Percentiles rank a stretch among this genome's conserved stretches.
Evolutionary conservation across 164 flowering plant genomes (phyloP).

Genomic region (Tinospora cordifolia): DNA sequence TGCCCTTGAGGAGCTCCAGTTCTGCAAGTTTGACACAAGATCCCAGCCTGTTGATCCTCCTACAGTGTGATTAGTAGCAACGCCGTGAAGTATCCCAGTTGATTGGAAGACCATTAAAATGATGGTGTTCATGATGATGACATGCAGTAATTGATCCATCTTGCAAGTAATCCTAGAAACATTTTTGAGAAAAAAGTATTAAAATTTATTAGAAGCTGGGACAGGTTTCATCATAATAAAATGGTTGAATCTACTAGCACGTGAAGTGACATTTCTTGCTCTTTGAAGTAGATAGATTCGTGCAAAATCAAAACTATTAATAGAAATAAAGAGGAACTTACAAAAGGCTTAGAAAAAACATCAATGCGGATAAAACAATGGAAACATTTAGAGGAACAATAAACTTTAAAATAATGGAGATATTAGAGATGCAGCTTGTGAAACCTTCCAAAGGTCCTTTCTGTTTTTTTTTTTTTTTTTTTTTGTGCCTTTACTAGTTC

Average conservation of each 20-base stretch:
- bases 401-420: not conserved
- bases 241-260: no score
- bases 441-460: not conserved
- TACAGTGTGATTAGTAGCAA: slow-evolving; percentile 33
- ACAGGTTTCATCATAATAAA: no score
- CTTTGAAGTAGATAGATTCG: no score
- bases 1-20: slow-evolving; percentile 22
- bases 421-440: not conserved
- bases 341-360: no score
- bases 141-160: slow-evolving; percentile 1
- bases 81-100: slow-evolving; percentile 22
- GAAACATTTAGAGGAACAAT: no score
- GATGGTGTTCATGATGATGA: slow-evolving; percentile 22
- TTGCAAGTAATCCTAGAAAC: not conserved
- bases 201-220: not conserved
- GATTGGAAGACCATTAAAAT: slow-evolving; percentile 17
- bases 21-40: slow-evolving; percentile 25
- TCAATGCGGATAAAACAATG: no score
- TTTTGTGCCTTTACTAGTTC: not conserved
- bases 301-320: no score
- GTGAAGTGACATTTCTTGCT: no score
- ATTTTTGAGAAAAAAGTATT: not conserved
- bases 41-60: slow-evolving; percentile 43
- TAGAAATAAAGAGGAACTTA: no score
- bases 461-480: not conserved